Evolutionary conservation across 2,329 filamentous ascomycete genomes (phyloP).

Genomic region (Pestalotiopsis sp.): DNA sequence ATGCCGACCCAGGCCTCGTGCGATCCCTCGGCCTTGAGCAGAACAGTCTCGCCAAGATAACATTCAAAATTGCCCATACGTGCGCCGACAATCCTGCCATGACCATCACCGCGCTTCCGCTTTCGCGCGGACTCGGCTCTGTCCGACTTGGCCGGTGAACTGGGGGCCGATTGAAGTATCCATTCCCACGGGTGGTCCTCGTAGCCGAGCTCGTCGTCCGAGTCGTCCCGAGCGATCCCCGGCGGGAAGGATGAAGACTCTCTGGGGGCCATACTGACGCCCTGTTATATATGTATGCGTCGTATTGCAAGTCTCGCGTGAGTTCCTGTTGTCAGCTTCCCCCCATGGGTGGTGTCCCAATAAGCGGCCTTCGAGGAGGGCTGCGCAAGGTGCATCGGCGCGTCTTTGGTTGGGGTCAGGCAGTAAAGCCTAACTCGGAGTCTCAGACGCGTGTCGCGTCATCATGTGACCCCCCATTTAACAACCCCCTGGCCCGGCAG

Average conservation of each 20-base stretch:
- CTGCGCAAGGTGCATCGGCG: neutral
- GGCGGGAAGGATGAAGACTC: constrained; percentile 43
- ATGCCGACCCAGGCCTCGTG: constrained; percentile 93
- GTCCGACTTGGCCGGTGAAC: constrained; percentile 8
- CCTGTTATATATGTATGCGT: no score
- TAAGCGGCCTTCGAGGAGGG: no score
- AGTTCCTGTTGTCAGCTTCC: no score
- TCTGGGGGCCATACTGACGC: constrained; percentile 12
- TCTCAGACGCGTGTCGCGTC: no score
- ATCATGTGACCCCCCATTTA: no score
- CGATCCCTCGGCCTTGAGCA: constrained; percentile 84
- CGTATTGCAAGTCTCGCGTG: no score
- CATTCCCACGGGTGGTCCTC: constrained; percentile 79
- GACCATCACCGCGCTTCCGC: constrained; percentile 35
- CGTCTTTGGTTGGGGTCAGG: neutral
- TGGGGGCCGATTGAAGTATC: constrained; percentile 60
- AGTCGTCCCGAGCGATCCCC: constrained; percentile 74
- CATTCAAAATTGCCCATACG: constrained; percentile 82
- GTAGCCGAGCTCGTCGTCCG: constrained; percentile 81
- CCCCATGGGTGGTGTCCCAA: no score
- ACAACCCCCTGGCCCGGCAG: no score
- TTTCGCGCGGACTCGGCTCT: constrained; percentile 28
- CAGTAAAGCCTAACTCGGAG: neutral
- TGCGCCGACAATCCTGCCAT: constrained; percentile 72
- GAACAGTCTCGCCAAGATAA: constrained; percentile 77